Evolutionary conservation across 2,329 filamentous ascomycete genomes (phyloP), one percentile per base, ranked within the genome.

Genomic region (Hymenoscyphus albidus): DNA sequence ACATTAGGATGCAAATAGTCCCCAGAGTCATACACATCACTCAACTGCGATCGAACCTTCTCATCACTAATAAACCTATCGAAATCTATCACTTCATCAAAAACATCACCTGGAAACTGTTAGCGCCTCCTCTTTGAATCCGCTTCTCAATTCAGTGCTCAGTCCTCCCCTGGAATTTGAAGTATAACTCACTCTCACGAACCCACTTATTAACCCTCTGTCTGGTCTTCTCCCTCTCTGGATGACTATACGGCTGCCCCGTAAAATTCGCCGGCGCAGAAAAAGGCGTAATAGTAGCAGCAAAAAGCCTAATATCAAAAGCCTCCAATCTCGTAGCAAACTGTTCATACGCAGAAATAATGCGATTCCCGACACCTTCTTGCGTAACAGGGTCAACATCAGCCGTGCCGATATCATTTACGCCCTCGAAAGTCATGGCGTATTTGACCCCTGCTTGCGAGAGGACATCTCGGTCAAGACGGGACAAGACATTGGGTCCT

Each of bases 251-350:
- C 32, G 80, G 76, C 74, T 87, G 82, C 0, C 66, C 39, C 9
- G 44, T 65, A 2, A 32, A 57, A 60, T 71, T 69, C 1, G 78
- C 78, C 58, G 70, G 77, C 2, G 80, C 79, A 12, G 76, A 75
- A 68, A 90, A 90, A 0, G 87, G 87, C 3, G 87, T 89, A 65
- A 90, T 88, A 0, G 88, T 90, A 0, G 84, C 86, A 0, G 79
- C 87, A 69, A 89, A 86, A 7, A 87, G 78, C 0, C 81, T 80
- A 32, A 88, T 80, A 0, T 82, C 82, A 2, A 80, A 78, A 0
- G 80, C 77, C 70, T 85, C 84, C 18, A 86, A 78, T 14, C 85
- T 80, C 1, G 77, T 76, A 2, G 81, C 79, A 39, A 90, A 86
- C 68, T 87, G 83, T 63, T 78, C 75, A 71, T 84, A 90, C 0